Evolutionary conservation across 352 stramenopile genomes (phyloP), one percentile per base, ranked within the genome.

Genomic region (Globisporangium solare): DNA sequence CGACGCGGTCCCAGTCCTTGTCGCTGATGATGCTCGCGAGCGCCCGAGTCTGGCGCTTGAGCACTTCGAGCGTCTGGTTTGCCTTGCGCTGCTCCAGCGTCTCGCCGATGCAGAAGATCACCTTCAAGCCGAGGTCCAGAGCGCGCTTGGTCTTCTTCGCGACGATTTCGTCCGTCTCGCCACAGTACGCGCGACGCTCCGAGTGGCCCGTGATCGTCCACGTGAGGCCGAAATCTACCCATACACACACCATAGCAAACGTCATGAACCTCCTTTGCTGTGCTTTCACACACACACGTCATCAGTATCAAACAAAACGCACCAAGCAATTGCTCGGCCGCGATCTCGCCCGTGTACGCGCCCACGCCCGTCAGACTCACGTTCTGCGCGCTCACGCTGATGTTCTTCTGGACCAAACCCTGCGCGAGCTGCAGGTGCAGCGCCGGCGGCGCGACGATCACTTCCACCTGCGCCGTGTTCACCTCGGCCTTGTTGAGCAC

Each of bases 21-120:
- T 95, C 88, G 50, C 64, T 74, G 58, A 99, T 88, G 20, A 92
- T 79, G 56, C 82, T 74, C 20, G 83, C 86, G 51, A 97, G 74
- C 35, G 89, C 93, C 68, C 98, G 84, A 14, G 99, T 93, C 77
- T 99, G 97, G 48, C 96, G 79, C 50, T 82, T 97, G 67, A 98
- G 70, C 35, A 99, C 95, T 24, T 92, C 80, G 31, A 96, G 79
- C 42, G 85, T 97, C 59, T 98, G 79, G 48, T 90, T 82, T 11
- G 70, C 78, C 58, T 98, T 70, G 47, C 94, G 82, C 58, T 98
- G 66, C 37, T 95, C 83, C 37, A 98, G 79, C 53, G 86, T 97
- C 79, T 99, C 96, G 40, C 96, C 96, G 66, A 99, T 98, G 65
- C 96, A 99, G 64, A 99, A 94, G 74, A 99, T 98, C 46, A 96